phyloP scores from a whole-genome alignment of 78 protist species.

The Dictyostelium citrinum region DNA sequence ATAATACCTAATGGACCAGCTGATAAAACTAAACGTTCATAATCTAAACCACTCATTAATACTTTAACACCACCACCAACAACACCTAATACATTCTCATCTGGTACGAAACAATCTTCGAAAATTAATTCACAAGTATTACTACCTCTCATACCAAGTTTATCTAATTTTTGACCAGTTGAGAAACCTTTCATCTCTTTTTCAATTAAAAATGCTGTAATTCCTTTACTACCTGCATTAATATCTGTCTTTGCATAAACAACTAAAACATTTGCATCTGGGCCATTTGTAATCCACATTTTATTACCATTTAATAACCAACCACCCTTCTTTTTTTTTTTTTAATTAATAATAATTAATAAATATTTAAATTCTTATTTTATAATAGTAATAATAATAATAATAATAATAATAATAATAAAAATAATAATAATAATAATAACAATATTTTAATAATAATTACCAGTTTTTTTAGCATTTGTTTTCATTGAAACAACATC shows the following conservation, averaged over 20 bases:
- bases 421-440: too few species aligned
- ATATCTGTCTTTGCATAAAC: slow-evolving; percentile 93
- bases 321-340: slow-evolving; percentile 18
- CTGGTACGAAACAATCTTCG: slow-evolving; percentile 83
- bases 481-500: slow-evolving; percentile 94
- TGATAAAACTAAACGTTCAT: slow-evolving; percentile 91
- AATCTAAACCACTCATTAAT: slow-evolving; percentile 94
- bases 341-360: too few species aligned
- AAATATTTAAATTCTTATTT: too few species aligned
- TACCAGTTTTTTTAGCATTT: slow-evolving; percentile 60
- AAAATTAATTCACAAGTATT: slow-evolving; percentile 91
- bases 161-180: slow-evolving; percentile 93
- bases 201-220: slow-evolving; percentile 90
- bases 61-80: slow-evolving; percentile 90
- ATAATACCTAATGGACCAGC: slow-evolving; percentile 96
- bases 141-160: slow-evolving; percentile 97
- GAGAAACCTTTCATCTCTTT: slow-evolving; percentile 90
- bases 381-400: background rate
- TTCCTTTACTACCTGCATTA: slow-evolving; percentile 78
- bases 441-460: background rate
- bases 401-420: too few species aligned
- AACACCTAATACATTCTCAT: slow-evolving; percentile 89
- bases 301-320: slow-evolving; percentile 89
- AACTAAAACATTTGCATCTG: slow-evolving; percentile 90
- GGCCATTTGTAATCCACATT: slow-evolving; percentile 95